These are phyloP conservation scores for Astragalus glycyphyllos DNA, from an alignment of 306 rosid species.

Conservation along the genomic window DNA sequence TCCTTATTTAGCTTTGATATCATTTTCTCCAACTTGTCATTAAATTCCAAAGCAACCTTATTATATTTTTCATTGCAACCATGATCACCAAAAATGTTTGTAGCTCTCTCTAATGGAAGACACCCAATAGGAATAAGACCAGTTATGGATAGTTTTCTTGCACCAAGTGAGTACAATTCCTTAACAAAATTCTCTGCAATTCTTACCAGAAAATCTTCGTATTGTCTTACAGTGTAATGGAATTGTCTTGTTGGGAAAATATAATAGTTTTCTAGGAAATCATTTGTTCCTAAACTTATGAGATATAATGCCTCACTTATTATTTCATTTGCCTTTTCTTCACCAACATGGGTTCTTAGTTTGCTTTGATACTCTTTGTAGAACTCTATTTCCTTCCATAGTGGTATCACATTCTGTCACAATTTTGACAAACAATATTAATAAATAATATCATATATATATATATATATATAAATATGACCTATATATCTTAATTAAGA, in stretches of 20 bases:
- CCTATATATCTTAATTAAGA: neutral
- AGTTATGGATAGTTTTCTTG: constrained; percentile 41
- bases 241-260: constrained; percentile 28
- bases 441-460: too few relatives aligned
- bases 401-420: constrained; percentile 56
- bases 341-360: constrained; percentile 45
- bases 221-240: constrained; percentile 46
- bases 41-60: constrained; percentile 43
- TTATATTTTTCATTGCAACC: constrained; percentile 48
- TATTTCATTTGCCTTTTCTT: constrained; percentile 41
- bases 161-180: constrained; percentile 48
- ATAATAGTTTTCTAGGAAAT: constrained; percentile 52
- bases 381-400: constrained; percentile 54
- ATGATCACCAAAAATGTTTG: constrained; percentile 30
- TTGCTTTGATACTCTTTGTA: constrained; percentile 53
- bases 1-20: constrained; percentile 39
- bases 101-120: constrained; percentile 48
- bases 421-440: neutral
- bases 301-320: constrained; percentile 48
- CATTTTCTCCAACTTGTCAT: constrained; percentile 38
- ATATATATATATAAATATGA: too few relatives aligned
- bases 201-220: constrained; percentile 43
- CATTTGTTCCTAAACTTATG: constrained; percentile 58
- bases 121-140: constrained; percentile 50
- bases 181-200: constrained; percentile 42